phyloP scores from a whole-genome alignment of 2,329 filamentous ascomycete genomes.

The Neurospora crassa region DNA sequence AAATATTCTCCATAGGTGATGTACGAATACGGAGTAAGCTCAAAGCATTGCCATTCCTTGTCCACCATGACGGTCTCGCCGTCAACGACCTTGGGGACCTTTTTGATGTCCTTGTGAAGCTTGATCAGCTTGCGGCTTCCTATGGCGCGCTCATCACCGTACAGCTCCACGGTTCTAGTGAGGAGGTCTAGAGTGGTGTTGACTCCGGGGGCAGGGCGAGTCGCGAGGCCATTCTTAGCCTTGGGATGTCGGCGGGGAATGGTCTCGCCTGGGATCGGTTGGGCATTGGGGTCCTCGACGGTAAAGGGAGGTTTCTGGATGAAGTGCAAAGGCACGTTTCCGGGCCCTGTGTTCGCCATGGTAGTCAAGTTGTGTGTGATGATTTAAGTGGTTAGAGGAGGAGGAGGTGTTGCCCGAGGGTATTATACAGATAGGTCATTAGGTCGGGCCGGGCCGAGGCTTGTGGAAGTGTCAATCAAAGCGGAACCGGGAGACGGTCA shows the following conservation, averaged over 20 bases:
- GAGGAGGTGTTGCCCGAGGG: background rate
- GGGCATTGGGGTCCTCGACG: slow-evolving; percentile 58
- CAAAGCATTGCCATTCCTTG: slow-evolving; percentile 87
- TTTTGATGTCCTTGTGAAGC: slow-evolving; percentile 77
- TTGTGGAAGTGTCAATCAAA: background rate
- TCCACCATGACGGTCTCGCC: slow-evolving; percentile 71
- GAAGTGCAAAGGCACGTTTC: slow-evolving; percentile 40
- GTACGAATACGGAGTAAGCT: slow-evolving; percentile 69
- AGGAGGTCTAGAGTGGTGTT: slow-evolving; percentile 73
- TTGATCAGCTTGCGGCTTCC: slow-evolving; percentile 66
- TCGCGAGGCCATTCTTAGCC: slow-evolving; percentile 60
- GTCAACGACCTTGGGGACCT: slow-evolving; percentile 79
- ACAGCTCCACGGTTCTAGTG: slow-evolving; percentile 53
- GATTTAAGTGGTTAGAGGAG: background rate
- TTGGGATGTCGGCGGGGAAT: slow-evolving; percentile 67
- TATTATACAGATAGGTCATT: background rate
- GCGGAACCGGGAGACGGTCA: background rate
- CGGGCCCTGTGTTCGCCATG: slow-evolving; percentile 32
- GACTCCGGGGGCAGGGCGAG: slow-evolving; percentile 58
- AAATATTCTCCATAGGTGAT: slow-evolving; percentile 74
- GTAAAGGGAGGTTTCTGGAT: slow-evolving; percentile 65
- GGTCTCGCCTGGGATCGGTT: slow-evolving; percentile 70
- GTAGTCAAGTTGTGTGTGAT: slow-evolving; percentile 1
- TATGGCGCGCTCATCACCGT: slow-evolving; percentile 54
- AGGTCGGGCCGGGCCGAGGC: background rate